Conservation (phyloP, 306 rosid species). For the Quercus variabilis region DNA sequence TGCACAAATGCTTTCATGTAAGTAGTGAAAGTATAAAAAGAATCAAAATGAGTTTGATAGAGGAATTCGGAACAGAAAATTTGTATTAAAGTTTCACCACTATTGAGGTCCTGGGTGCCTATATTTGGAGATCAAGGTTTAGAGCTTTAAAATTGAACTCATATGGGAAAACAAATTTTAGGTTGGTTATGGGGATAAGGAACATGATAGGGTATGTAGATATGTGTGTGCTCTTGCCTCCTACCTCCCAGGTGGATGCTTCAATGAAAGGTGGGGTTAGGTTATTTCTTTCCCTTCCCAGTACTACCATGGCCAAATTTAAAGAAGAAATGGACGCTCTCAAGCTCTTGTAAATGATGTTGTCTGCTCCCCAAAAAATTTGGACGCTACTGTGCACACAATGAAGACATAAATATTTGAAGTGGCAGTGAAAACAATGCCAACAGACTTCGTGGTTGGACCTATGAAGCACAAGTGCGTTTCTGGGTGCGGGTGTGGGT, state of each 20-base stretch:
- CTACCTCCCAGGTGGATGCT: not conserved
- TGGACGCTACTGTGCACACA: no score
- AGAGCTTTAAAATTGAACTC: conserved; percentile 36
- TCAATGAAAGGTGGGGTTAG: not conserved
- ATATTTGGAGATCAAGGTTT: conserved; percentile 44
- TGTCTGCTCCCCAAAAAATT: no score
- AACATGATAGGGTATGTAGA: conserved; percentile 27
- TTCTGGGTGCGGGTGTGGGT: no score
- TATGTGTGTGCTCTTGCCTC: no score
- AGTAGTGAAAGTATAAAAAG: conserved; percentile 27
- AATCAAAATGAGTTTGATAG: conserved; percentile 33
- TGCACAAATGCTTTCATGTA: conserved; percentile 27
- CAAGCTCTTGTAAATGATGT: not conserved
- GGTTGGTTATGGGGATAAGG: conserved; percentile 42
- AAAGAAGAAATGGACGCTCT: conserved; percentile 45
- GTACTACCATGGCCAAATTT: not conserved
- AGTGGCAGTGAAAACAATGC: no score
- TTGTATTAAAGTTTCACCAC: conserved; percentile 32
- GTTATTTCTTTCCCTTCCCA: no score
- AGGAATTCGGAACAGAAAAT: not conserved
- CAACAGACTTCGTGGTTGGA: no score
- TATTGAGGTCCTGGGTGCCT: conserved; percentile 43
- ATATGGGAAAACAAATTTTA: conserved; percentile 35
- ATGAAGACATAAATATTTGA: no score
- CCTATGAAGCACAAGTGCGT: no score